These are phyloP conservation scores for Eimeria sp. DNA, from an alignment of 169 alveolate genomes.

Conservation along the genomic window DNA sequence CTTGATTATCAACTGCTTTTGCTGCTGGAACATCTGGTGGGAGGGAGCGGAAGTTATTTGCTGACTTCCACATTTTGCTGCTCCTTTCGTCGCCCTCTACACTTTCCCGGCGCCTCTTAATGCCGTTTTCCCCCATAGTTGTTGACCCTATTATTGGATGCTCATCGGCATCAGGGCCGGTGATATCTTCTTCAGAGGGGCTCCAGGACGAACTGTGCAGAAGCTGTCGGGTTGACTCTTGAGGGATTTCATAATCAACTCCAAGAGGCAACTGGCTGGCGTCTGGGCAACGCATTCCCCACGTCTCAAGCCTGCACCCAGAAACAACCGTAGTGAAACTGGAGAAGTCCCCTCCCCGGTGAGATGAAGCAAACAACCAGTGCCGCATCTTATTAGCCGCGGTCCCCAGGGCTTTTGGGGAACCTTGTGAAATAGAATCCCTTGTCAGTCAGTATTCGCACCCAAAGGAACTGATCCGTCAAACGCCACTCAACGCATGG, in stretches of 20 bases:
- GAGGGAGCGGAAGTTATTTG: slow-evolving; percentile 18
- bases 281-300: slow-evolving; percentile 44
- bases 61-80: slow-evolving; percentile 22
- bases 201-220: background rate
- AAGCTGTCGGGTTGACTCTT: background rate
- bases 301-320: slow-evolving; percentile 50
- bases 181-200: background rate
- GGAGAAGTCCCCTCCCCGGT: background rate
- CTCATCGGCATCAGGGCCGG: background rate
- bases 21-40: slow-evolving; percentile 48
- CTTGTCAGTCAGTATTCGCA: background rate
- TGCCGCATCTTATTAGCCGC: background rate
- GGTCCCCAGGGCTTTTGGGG: background rate
- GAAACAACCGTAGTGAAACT: background rate
- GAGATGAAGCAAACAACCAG: background rate
- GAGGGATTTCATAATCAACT: slow-evolving; percentile 37
- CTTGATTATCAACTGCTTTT: background rate
- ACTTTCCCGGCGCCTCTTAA: slow-evolving; percentile 33
- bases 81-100: background rate
- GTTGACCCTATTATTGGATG: background rate
- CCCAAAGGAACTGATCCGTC: background rate
- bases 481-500: background rate
- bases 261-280: slow-evolving; percentile 61
- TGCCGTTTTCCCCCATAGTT: background rate
- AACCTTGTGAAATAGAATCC: background rate